Base-by-base conservation (phyloP, 768 basidiomycete species). In the Russula sp. region DNA sequence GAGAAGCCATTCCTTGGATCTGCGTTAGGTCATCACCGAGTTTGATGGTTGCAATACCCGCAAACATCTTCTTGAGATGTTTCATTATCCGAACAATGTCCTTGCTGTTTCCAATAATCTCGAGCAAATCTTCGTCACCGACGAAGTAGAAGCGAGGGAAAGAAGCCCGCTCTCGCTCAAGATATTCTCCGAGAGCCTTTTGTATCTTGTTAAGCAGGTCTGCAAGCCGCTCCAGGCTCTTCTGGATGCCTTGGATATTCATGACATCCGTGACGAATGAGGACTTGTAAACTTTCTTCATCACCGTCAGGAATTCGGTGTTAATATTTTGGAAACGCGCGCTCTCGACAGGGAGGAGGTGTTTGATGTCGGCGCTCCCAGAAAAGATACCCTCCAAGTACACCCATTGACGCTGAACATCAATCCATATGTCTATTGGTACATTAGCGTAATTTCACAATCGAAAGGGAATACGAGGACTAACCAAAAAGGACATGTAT, bases 131-230 rank as follows among this genome's bases (percentile, higher is more conserved):
- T 71, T 99, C 97, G 74, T 99, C 97, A 69, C 97, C 97, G 56
- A 99, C 94, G 69, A 99, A 99, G 76, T 99, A 99, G 79, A 99
- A 99, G 8, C 97, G 90, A 69, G 97, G 97, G 84, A 99, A 99
- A 0, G 93, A 93, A 5, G 96, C 87, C 59, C 97, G 87, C 71
- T 99, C 97, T 57, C 97, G 86, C 70, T 99, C 97, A 32, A 99
- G 83, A 71, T 99, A 99, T 78, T 99, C 97, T 73, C 97, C 97
- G 4, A 99, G 82, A 0, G 97, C 97, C 73, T 99, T 99, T 74
- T 99, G 97, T 51, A 99, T 99, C 79, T 99, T 98, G 79, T 90
- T 91, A 58, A 99, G 78, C 38, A 98, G 79, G 67, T 99, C 97
- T 1, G 95, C 93, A 11, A 99, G 83, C 58, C 97, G 93, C 74